Evolutionary conservation across 495 filamentous ascomycete species (phyloP).

Genomic region (Penicillium flavigenum): DNA sequence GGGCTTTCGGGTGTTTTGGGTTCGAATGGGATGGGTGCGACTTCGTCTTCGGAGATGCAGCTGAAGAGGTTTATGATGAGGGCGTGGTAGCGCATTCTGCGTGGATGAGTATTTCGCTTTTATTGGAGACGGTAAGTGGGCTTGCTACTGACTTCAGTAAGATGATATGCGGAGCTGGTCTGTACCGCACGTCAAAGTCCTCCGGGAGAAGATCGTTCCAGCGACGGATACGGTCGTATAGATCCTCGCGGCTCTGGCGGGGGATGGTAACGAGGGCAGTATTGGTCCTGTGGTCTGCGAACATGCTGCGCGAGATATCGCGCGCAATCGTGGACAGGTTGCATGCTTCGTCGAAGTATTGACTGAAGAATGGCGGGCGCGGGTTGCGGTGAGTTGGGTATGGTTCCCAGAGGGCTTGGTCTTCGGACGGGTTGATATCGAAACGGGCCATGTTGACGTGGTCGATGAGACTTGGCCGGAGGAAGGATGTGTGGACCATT

Average conservation of each 20-base stretch:
- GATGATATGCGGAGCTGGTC: constrained; percentile 41
- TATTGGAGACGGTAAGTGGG: neutral
- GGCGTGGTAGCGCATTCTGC: constrained; percentile 44
- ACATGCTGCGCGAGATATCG: constrained; percentile 44
- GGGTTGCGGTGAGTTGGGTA: constrained; percentile 41
- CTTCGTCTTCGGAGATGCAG: constrained; percentile 26
- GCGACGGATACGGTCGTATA: constrained; percentile 34
- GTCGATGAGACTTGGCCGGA: constrained; percentile 39
- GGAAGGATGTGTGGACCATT: constrained; percentile 43
- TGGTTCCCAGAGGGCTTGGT: constrained; percentile 34
- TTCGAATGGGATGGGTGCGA: constrained; percentile 19
- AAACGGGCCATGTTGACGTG: constrained; percentile 38
- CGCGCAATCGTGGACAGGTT: constrained; percentile 42
- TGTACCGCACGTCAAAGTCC: constrained; percentile 24
- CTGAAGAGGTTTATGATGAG: constrained; percentile 43
- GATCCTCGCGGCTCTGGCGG: constrained; percentile 29
- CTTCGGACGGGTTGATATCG: constrained; percentile 13
- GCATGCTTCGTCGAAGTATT: constrained; percentile 44
- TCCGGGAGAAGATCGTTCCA: constrained; percentile 40
- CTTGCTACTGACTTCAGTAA: constrained; percentile 33
- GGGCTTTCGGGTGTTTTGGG: constrained; percentile 40
- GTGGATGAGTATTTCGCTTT: neutral
- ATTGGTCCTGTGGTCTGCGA: constrained; percentile 20
- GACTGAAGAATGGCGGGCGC: constrained; percentile 33
- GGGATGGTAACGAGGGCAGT: constrained; percentile 12